Conservation (phyloP, 192 early-diverging fungal genomes). For the Cetraspora pellucida region DNA sequence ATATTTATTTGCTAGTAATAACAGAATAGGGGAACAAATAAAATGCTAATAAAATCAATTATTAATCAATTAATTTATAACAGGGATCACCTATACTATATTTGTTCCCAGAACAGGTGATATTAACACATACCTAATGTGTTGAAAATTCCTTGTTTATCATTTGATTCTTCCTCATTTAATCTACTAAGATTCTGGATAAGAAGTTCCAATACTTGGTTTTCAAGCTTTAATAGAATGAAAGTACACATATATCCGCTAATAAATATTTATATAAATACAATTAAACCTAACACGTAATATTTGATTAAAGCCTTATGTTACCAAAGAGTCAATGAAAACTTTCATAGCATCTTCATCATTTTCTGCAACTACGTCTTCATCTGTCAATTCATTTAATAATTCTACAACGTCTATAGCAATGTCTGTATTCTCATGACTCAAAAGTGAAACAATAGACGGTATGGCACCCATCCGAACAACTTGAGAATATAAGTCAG, state of each 20-base stretch:
- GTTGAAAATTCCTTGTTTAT: slow-evolving; percentile 85
- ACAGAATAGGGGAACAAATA: not conserved
- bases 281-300: not conserved
- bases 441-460: slow-evolving; percentile 73
- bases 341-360: slow-evolving; percentile 57
- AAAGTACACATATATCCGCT: not conserved
- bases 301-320: slow-evolving; percentile 32
- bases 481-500: slow-evolving; percentile 75
- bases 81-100: too few relatives aligned
- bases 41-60: too few relatives aligned
- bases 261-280: not conserved
- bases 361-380: slow-evolving; percentile 64
- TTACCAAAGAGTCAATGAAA: slow-evolving; percentile 71
- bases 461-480: slow-evolving; percentile 67
- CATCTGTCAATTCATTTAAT: slow-evolving; percentile 90
- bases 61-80: too few relatives aligned
- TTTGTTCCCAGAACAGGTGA: too few relatives aligned
- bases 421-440: slow-evolving; percentile 97
- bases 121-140: slow-evolving; percentile 55
- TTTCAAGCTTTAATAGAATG: slow-evolving; percentile 42
- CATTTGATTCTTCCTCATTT: slow-evolving; percentile 74
- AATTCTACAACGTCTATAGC: slow-evolving; percentile 80
- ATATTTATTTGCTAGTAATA: not conserved
- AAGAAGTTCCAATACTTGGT: slow-evolving; percentile 73
- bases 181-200: slow-evolving; percentile 80